Evolutionary conservation across 1,139 yeast genomes (phyloP).

Genomic region (Trichomonascaceae sp.): DNA sequence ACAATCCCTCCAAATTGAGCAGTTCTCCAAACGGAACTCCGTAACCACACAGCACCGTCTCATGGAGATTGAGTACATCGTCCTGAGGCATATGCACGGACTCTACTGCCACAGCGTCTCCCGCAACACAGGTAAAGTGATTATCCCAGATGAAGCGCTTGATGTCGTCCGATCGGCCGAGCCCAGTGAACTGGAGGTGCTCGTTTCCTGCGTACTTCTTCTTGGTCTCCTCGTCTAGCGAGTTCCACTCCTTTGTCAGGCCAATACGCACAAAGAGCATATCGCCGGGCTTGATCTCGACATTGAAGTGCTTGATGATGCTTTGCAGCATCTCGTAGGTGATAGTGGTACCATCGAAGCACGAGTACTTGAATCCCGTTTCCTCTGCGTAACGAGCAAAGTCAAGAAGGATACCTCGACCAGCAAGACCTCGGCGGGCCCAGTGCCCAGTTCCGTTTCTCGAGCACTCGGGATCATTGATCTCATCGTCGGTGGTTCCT

Average conservation of each 20-base stretch:
- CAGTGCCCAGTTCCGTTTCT: slow-evolving; percentile 21
- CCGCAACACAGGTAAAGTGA: slow-evolving; percentile 20
- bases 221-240: slow-evolving; percentile 8
- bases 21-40: slow-evolving; percentile 12
- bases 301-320: slow-evolving; percentile 14
- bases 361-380: slow-evolving; percentile 15
- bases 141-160: slow-evolving; percentile 17
- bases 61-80: slow-evolving; percentile 10
- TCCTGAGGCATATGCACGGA: slow-evolving; percentile 10
- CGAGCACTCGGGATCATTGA: slow-evolving; percentile 10
- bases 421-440: slow-evolving; percentile 22
- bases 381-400: slow-evolving; percentile 19
- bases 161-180: slow-evolving; percentile 14
- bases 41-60: slow-evolving; percentile 11
- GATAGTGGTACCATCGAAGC: slow-evolving; percentile 16
- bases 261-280: slow-evolving; percentile 21
- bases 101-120: slow-evolving; percentile 19
- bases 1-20: slow-evolving; percentile 17
- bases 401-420: slow-evolving; percentile 23
- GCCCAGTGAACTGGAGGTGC: slow-evolving; percentile 11
- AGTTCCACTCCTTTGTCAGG: slow-evolving; percentile 19
- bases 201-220: slow-evolving; percentile 1
- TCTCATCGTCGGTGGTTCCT: slow-evolving; percentile 16
- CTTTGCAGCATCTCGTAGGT: slow-evolving; percentile 13
- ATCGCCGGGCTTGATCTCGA: slow-evolving; percentile 18